These are phyloP conservation scores for Aegilops tauschii DNA, from an alignment of 176 grass and related monocot genomes.

Conservation along the genomic window DNA sequence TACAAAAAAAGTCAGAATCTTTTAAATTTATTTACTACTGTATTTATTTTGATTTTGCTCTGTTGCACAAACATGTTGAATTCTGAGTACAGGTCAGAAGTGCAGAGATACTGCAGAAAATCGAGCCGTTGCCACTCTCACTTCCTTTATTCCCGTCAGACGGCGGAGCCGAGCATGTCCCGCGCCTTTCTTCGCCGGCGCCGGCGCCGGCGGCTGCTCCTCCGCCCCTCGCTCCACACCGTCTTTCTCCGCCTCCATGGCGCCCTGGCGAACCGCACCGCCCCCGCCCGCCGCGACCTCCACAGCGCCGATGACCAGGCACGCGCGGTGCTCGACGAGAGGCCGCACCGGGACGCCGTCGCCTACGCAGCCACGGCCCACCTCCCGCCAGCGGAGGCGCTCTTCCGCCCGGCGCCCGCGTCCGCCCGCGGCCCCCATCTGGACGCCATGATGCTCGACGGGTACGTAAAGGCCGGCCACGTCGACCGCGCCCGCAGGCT, in stretches of 20 bases:
- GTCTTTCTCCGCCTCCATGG: neutral
- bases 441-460: neutral
- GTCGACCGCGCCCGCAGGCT: slow-evolving; percentile 18
- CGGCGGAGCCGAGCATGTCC: neutral
- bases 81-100: no score
- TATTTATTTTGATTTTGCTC: no score
- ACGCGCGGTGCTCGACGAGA: neutral
- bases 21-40: no score
- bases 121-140: neutral
- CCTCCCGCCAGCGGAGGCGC: slow-evolving; percentile 5
- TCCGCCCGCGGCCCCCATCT: neutral
- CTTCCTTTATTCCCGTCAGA: no score
- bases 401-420: neutral
- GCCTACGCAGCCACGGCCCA: slow-evolving; percentile 17
- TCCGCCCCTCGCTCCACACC: neutral
- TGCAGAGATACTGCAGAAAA: no score
- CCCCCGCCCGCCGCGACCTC: neutral
- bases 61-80: no score
- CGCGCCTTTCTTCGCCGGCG: neutral
- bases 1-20: no score
- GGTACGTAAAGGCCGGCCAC: slow-evolving; percentile 1
- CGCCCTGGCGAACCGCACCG: neutral
- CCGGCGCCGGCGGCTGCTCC: neutral
- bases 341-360: neutral
- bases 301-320: neutral